A percentile compares a stretch with the other conserved stretches of the same genome.
These are phyloP conservation scores for Favolaschia claudopus DNA, from an alignment of 768 basidiomycete genomes.

Conservation along the genomic window DNA sequence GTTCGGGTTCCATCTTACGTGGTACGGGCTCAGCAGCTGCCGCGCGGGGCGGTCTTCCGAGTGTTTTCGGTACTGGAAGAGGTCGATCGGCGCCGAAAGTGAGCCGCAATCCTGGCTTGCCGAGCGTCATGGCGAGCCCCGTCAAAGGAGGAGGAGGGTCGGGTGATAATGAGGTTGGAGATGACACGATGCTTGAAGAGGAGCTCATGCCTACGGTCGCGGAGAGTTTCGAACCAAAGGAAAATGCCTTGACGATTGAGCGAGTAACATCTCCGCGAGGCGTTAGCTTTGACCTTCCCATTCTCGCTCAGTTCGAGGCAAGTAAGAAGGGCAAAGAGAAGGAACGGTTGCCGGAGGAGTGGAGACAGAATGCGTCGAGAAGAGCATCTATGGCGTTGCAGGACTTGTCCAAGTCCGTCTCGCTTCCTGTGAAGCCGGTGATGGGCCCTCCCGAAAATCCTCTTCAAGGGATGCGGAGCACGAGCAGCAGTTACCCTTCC, in stretches of 20 bases:
- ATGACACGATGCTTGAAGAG: constrained; percentile 26
- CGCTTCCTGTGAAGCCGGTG: constrained; percentile 46
- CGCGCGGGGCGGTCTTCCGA: too few species aligned
- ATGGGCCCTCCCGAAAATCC: constrained; percentile 63
- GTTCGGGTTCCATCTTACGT: constrained; percentile 22
- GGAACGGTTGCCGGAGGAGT: constrained; percentile 29
- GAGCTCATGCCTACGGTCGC: constrained; percentile 32
- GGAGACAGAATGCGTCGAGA: constrained; percentile 51
- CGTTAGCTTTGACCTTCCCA: constrained; percentile 23
- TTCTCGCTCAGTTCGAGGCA: constrained; percentile 21
- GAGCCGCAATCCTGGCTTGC: constrained; percentile 51
- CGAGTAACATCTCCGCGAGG: constrained; percentile 23
- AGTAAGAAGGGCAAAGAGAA: constrained; percentile 44
- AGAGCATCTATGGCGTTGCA: constrained; percentile 67
- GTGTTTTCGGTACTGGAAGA: constrained; percentile 30
- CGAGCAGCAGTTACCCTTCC: constrained; percentile 46
- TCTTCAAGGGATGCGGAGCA: constrained; percentile 46
- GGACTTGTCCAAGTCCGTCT: constrained; percentile 66
- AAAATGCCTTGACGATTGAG: constrained; percentile 31
- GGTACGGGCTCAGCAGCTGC: constrained; percentile 26
- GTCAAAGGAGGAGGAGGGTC: constrained; percentile 44
- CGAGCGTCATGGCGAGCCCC: constrained; percentile 54
- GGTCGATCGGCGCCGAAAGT: constrained; percentile 25
- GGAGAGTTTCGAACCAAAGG: constrained; percentile 26
- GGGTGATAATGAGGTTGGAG: constrained; percentile 15